phyloP scores from a whole-genome alignment of 2,329 filamentous ascomycete species.

The Hymenoscyphus fraxineus region DNA sequence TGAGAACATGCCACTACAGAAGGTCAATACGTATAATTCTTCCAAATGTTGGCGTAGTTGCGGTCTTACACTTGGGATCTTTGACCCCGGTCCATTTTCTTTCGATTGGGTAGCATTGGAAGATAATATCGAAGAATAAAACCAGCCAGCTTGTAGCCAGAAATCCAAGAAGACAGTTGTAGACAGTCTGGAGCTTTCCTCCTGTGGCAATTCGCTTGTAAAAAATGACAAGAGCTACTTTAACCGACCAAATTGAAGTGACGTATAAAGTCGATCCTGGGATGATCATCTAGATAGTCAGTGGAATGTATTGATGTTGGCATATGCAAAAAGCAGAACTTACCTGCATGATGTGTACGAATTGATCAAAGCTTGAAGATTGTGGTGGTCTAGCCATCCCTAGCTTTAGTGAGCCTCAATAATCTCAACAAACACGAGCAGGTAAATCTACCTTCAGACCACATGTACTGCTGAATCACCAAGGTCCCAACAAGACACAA shows the following conservation, averaged over 20 bases:
- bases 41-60: background rate
- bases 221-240: constrained; percentile 40
- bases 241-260: constrained; percentile 40
- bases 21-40: background rate
- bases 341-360: constrained; percentile 11
- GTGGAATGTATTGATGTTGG: background rate
- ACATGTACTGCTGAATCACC: constrained; percentile 36
- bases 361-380: constrained; percentile 3
- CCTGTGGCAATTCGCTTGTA: constrained; percentile 40
- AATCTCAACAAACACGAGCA: constrained; percentile 22
- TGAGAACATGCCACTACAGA: constrained; percentile 8
- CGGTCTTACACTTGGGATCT: constrained; percentile 3
- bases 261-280: constrained; percentile 41
- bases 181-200: constrained; percentile 37
- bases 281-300: constrained; percentile 36
- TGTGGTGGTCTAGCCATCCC: background rate
- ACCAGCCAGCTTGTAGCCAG: constrained; percentile 30
- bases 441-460: constrained; percentile 28
- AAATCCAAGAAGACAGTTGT: constrained; percentile 37
- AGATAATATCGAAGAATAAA: constrained; percentile 20
- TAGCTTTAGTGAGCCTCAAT: background rate
- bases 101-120: constrained; percentile 17
- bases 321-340: background rate
- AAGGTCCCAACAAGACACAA: constrained; percentile 35
- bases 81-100: constrained; percentile 12